These are phyloP conservation scores for Dipteronia sinensis DNA, from an alignment of 345 rosid species.

Conservation along the genomic window DNA sequence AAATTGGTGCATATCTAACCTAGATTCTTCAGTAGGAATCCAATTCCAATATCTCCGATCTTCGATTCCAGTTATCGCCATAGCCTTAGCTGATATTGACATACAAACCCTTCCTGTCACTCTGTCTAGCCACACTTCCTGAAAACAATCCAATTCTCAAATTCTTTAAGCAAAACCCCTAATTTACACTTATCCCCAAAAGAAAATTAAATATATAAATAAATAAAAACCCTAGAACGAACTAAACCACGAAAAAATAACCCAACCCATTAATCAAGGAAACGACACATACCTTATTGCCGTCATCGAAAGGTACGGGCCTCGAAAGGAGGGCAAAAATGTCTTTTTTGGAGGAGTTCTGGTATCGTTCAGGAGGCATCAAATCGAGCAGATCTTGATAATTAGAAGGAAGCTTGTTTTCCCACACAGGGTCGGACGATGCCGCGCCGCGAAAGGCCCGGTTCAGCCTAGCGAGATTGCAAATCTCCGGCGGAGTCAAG, in stretches of 20 bases:
- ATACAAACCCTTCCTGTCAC: slow-evolving; percentile 85
- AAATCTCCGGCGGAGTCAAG: slow-evolving; percentile 95
- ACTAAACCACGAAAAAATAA: no score
- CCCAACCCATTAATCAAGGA: no score
- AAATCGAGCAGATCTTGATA: slow-evolving; percentile 83
- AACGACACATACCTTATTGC: slow-evolving; percentile 52
- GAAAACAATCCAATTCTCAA: slow-evolving; percentile 14
- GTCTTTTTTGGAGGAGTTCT: slow-evolving; percentile 65
- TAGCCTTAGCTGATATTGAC: slow-evolving; percentile 84
- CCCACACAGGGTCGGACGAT: slow-evolving; percentile 93
- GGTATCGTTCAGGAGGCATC: slow-evolving; percentile 72
- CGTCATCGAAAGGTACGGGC: slow-evolving; percentile 72
- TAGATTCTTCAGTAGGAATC: slow-evolving; percentile 91
- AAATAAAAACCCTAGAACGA: no score
- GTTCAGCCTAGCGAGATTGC: slow-evolving; percentile 85
- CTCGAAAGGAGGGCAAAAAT: slow-evolving; percentile 86
- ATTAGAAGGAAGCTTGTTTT: slow-evolving; percentile 73
- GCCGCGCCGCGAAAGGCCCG: slow-evolving; percentile 88
- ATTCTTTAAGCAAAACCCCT: neutral
- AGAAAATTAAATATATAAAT: neutral
- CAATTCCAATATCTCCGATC: slow-evolving; percentile 97
- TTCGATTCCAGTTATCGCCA: slow-evolving; percentile 93
- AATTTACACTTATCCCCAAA: neutral
- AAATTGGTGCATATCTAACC: slow-evolving; percentile 40
- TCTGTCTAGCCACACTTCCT: slow-evolving; percentile 94